Evolutionary conservation across 2,329 filamentous ascomycete species (phyloP).

Genomic region (Fusarium anthophilum): DNA sequence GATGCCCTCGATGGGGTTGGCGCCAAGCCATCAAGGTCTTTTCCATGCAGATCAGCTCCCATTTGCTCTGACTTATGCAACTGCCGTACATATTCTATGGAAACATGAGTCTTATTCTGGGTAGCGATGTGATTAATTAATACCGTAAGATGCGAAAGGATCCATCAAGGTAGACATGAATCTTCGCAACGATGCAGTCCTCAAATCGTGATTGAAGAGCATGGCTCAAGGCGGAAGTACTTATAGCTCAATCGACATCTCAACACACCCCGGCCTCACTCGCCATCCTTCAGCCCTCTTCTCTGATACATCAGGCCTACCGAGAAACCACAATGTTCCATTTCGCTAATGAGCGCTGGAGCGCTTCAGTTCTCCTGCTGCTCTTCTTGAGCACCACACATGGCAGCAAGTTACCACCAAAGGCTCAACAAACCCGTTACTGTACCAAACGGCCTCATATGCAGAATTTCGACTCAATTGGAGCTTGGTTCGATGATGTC

Average conservation of each 20-base stretch:
- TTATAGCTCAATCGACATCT: background rate
- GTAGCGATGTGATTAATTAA: no score
- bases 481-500: constrained; percentile 18
- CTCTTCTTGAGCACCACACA: background rate
- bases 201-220: background rate
- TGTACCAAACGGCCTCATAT: background rate
- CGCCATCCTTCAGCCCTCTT: no score
- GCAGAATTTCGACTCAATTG: constrained; percentile 7
- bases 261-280: fast-evolving
- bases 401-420: background rate
- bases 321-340: fast-evolving
- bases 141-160: no score
- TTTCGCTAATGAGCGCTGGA: no score
- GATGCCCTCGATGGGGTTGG: background rate
- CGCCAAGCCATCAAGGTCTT: background rate
- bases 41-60: background rate
- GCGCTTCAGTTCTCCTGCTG: background rate
- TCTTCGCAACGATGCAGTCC: fast-evolving
- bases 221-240: background rate
- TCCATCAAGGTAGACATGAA: background rate
- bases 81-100: background rate
- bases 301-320: no score
- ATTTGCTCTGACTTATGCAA: background rate
- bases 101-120: no score
- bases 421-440: fast-evolving